Base-by-base conservation (phyloP, 352 stramenopile species). In the Phytophthora quininea region DNA sequence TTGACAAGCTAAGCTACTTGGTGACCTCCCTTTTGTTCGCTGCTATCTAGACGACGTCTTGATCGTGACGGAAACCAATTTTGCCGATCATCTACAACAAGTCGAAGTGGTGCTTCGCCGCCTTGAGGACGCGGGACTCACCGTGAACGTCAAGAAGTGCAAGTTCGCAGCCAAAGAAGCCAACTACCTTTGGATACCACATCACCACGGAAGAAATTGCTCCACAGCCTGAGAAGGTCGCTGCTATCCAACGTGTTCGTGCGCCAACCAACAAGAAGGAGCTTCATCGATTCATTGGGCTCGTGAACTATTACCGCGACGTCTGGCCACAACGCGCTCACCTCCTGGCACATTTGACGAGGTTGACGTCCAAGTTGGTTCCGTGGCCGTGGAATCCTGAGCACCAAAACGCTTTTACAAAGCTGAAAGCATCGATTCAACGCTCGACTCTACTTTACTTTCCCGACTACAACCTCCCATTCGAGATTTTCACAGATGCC, bases 231-330 rank as follows among this genome's bases (percentile, higher is more conserved):
- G 42, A 62, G 7, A 53, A 62, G 32, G 10, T 37, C 19, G 9
- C 30, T 27, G 43, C 38, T 15, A 62, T 62, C 15, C 42, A 53
- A 6, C 40, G 43, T 8, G 2, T 62, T 2, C 15, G 43, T 19
- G 10, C 11, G 10, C 42, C 55, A 33, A 3, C 30, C 30, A 54
- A 49, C 45, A 63, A 47, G 46, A 49, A 54, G 42, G 56, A 63
- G 12, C 31, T 63, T 2, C 45, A 30, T 2, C 43, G 14, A 6
- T 54, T 63, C 45, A 54, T 63, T 43, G 56, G 56, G 10, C 19
- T 54, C 10, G 45, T 63, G n/a, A 63, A 63, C 45, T 63, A 63
- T 24, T 59, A 59, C 32, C 27, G 33, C 6, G 35, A 58, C 30
- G 37, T 55, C 1, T 63, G 42, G 56, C 45, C 56, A 2, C 45